Base-by-base conservation (phyloP, 257 asterid genomes). In the Lycium barbarum region DNA sequence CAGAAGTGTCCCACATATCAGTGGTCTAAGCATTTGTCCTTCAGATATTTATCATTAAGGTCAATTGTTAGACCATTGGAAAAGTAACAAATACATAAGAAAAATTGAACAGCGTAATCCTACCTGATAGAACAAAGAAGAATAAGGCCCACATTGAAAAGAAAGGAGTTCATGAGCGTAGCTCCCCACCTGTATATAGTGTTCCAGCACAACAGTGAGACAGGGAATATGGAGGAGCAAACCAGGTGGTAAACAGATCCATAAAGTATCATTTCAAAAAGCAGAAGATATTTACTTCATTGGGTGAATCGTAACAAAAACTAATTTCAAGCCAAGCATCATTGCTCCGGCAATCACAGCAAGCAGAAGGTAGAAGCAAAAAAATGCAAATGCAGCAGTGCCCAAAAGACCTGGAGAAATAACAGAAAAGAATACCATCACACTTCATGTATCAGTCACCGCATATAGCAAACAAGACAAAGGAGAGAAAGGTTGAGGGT, bases 311-410 rank as follows among this genome's bases (percentile, higher is more conserved):
- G 99, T 93, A 79, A 97, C 90, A 78, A 97, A 97, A 85, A 94
- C 99, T 89, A 97, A 84, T 90, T 90, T 95, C 91, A 97, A 85
- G 73, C 99, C 98, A 82, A 97, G 93, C 99, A 97, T 94, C 97
- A 92, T 95, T n/a, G 96, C 99, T 84, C 99, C 99, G 11, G 99
- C 98, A 66, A 97, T 93, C 89, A 97, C 99, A 20, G 99, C 95
- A 84, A 97, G 92, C 85, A 97, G 91, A 84, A 97, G 98, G 86
- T 97, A 97, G 94, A 97, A 94, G 93, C 99, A 97, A 92, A 97
- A 97, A 91, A 97, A 95, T 35, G 99, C 99, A 88, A 97, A 97
- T 86, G 99, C 98, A 17, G 84, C 98, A 73, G 99, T 97, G 36
- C 99, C 99, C 91, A 97, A 90, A 70, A 97, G 99, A 89, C 98